Evolutionary conservation across 331 rosid genomes (phyloP).

Genomic region (Acacia pycnantha): DNA sequence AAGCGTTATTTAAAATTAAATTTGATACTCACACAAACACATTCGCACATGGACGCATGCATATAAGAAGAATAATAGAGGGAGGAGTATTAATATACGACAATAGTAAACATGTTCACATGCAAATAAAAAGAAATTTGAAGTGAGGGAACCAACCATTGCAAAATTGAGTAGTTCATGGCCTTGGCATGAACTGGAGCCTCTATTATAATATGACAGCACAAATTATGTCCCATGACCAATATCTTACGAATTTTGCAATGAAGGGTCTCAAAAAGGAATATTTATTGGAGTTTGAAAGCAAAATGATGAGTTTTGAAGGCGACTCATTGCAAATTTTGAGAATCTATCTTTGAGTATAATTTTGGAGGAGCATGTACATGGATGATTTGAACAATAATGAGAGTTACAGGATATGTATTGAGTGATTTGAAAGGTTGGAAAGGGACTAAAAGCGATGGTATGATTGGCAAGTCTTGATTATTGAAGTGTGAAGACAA

Average conservation of each 20-base stretch:
- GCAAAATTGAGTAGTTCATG: background rate
- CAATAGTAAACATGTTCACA: conserved; percentile 4
- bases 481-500: background rate
- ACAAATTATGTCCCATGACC: background rate
- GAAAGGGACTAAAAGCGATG: background rate
- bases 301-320: background rate
- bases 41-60: background rate
- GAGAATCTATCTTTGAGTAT: background rate
- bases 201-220: background rate
- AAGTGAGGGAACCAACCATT: background rate
- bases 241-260: background rate
- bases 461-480: background rate
- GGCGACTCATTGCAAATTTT: background rate
- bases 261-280: background rate
- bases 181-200: background rate
- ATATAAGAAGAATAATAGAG: conserved; percentile 14
- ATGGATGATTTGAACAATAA: background rate
- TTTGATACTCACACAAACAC: background rate
- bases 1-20: background rate
- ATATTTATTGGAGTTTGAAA: background rate
- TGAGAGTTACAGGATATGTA: background rate
- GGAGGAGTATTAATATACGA: background rate
- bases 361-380: background rate
- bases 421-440: background rate
- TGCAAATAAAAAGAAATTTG: background rate